Conservation (phyloP, 1,284 basidiomycete genomes). For the Rhodotorula sp. region DNA sequence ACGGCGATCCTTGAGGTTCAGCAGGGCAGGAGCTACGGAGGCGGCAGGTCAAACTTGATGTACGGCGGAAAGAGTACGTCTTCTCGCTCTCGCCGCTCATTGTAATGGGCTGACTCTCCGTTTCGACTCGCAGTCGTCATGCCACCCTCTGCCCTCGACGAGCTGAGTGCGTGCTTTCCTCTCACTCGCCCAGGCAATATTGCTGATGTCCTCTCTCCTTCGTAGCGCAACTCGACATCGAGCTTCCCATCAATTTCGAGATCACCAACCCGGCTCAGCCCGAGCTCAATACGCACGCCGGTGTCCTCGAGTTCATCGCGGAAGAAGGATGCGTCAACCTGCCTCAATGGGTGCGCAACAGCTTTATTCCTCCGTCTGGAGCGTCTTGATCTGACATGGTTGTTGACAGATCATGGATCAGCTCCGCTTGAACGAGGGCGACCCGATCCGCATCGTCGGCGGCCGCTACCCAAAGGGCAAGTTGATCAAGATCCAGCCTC, state of each 20-base stretch:
- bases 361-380: neutral
- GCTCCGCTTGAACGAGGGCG: slow-evolving; percentile 85
- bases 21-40: slow-evolving; percentile 41
- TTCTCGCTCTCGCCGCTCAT: neutral
- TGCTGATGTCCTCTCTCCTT: neutral
- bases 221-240: slow-evolving; percentile 76
- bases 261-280: slow-evolving; percentile 84
- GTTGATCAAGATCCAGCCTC: slow-evolving; percentile 94
- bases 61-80: slow-evolving; percentile 96
- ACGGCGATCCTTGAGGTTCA: slow-evolving; percentile 46
- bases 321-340: slow-evolving; percentile 94
- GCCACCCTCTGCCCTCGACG: slow-evolving; percentile 90
- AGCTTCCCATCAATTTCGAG: slow-evolving; percentile 94
- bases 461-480: slow-evolving; percentile 87
- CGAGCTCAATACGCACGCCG: slow-evolving; percentile 81
- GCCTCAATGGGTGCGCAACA: slow-evolving; percentile 73
- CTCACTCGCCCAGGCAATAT: neutral
- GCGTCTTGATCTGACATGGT: neutral
- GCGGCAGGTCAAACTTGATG: slow-evolving; percentile 63
- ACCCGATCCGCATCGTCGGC: slow-evolving; percentile 88
- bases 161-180: slow-evolving; percentile 59
- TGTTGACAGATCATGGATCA: slow-evolving; percentile 88
- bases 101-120: neutral
- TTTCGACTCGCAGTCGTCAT: slow-evolving; percentile 72
- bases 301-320: slow-evolving; percentile 98